Conservation (phyloP, 176 grass and related monocot species). For the Hordeum marinum region DNA sequence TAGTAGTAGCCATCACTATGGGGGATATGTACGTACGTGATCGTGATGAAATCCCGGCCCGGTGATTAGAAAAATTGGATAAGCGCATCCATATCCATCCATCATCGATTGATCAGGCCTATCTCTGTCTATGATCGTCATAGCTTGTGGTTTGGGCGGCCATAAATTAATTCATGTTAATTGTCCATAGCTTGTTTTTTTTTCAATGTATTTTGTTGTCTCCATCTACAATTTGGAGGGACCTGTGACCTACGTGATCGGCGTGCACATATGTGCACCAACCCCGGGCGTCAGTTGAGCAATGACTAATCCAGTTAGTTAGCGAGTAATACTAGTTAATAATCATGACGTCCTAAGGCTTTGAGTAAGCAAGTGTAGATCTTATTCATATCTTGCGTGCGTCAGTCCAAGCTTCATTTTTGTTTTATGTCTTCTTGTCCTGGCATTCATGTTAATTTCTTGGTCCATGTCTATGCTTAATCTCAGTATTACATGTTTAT, state of each 20-base stretch:
- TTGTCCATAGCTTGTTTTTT: neutral
- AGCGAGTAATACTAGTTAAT: neutral
- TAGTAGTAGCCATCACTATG: neutral
- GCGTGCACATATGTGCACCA: neutral
- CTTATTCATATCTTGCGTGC: neutral
- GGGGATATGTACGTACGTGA: neutral
- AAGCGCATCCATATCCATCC: slow-evolving; percentile 6
- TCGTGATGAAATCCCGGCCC: neutral
- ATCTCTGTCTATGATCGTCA: neutral
- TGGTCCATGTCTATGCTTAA: neutral
- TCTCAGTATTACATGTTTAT: neutral
- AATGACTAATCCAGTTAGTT: neutral
- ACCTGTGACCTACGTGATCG: neutral
- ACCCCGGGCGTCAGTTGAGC: neutral
- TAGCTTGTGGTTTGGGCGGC: neutral
- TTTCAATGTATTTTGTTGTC: neutral
- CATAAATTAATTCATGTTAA: neutral
- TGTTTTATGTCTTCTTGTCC: neutral
- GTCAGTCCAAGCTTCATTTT: neutral
- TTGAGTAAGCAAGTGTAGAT: neutral
- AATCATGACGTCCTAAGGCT: neutral
- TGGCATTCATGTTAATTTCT: neutral
- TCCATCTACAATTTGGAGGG: neutral
- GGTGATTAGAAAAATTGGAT: neutral
- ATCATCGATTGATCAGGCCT: neutral